These are phyloP conservation scores for Nitzschia inconspicua DNA, from an alignment of 108 stramenopile species.

Conservation along the genomic window DNA sequence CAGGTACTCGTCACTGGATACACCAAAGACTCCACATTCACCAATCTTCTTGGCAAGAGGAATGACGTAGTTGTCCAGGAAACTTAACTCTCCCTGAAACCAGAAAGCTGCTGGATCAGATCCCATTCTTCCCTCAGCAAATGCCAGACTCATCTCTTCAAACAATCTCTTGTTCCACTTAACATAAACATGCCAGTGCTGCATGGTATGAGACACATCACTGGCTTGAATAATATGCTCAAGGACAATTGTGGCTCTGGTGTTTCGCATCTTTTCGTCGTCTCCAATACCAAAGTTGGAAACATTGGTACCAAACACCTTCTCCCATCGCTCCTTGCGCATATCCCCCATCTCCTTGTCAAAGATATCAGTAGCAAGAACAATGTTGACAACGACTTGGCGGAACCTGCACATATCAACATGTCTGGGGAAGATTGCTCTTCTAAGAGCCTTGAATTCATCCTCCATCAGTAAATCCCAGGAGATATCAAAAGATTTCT, in stretches of 20 bases:
- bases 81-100: slow-evolving; percentile 45
- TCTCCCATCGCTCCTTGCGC: slow-evolving; percentile 39
- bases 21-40: slow-evolving; percentile 40
- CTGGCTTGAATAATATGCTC: slow-evolving; percentile 45
- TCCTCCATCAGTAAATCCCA: slow-evolving; percentile 34
- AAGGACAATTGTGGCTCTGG: slow-evolving; percentile 32
- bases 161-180: slow-evolving; percentile 39
- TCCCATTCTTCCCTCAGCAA: slow-evolving; percentile 22
- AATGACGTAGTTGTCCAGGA: slow-evolving; percentile 48
- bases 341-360: slow-evolving; percentile 24
- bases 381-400: slow-evolving; percentile 33
- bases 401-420: slow-evolving; percentile 26
- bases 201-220: slow-evolving; percentile 46
- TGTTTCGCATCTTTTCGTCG: too few relatives aligned
- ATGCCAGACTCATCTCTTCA: slow-evolving; percentile 19
- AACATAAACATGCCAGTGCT: slow-evolving; percentile 35
- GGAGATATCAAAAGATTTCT: slow-evolving; percentile 28
- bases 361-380: slow-evolving; percentile 43
- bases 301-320: slow-evolving; percentile 46
- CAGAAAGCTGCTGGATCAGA: slow-evolving; percentile 37
- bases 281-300: too few relatives aligned
- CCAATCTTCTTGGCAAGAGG: slow-evolving; percentile 46
- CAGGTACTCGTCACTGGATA: slow-evolving; percentile 3
- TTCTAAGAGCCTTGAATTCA: slow-evolving; percentile 17
- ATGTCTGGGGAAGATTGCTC: slow-evolving; percentile 17